Evolutionary conservation across 345 rosid genomes (phyloP), one percentile per base, ranked within the genome.

Genomic region (Aurinia saxatilis): DNA sequence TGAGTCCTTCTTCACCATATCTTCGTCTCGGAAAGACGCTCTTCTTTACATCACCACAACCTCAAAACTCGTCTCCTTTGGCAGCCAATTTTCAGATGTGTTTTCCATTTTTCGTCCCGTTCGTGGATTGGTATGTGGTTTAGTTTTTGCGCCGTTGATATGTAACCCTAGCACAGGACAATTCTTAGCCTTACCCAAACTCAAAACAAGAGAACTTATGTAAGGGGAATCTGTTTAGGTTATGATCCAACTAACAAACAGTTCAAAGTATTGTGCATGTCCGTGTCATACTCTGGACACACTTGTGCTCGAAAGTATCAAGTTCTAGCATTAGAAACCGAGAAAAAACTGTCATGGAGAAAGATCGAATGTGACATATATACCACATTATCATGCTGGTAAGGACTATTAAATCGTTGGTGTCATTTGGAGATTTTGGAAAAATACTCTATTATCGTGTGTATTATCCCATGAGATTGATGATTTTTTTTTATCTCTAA

Each of bases 131-230:
- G 23, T 64, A 2, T 50, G 60, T 52, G 35, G 66, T 38, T 7
- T 21, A 7, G 6, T 8, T 29, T 36, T 25, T 11, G n/a, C 3
- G 23, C 34, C 42, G 5, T 18, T 12, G 35, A 10, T 64, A 19
- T 64, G 59, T 50, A 52, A 64, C 51, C 68, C 52, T 52, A 64
- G 51, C 68, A 64, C 68, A 18, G 68, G 52, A 19, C 8, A 51
- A 14, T 18, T 1, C 13, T 5, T 51, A 2, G 2, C 15, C 38
- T 51, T 63, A 31, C 41, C 42, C 1, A 30, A n/a, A n/a, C 1
- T 12, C 10, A 39, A 15, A 9, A 12, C 12, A 50, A 50, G 11
- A 50, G 31, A 14, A 48, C 10, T 50, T 29, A n/a, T 39, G 13
- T 0, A 8, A 19, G 29, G 8, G 30, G 3, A 0, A 40, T 5